phyloP scores from a whole-genome alignment of 768 basidiomycete species.

The Suillus weaverae region DNA sequence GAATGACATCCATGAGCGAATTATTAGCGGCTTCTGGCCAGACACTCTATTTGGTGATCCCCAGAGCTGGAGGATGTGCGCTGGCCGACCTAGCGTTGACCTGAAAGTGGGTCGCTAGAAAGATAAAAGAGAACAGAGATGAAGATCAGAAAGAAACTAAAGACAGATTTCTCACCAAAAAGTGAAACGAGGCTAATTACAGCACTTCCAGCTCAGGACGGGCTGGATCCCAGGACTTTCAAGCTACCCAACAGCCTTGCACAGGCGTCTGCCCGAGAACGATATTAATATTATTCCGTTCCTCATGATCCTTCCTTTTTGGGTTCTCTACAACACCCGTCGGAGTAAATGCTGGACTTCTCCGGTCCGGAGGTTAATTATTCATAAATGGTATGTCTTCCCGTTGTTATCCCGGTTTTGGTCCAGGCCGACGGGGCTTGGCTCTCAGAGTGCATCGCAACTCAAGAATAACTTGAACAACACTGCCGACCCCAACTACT shows the following conservation, averaged over 20 bases:
- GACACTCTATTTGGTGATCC: neutral
- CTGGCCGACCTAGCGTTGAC: neutral
- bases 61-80: neutral
- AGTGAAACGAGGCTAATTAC: neutral
- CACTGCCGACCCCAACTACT: slow-evolving; percentile 10
- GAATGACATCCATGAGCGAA: neutral
- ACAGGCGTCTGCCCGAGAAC: slow-evolving; percentile 4
- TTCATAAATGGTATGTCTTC: slow-evolving; percentile 11
- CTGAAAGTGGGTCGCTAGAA: neutral
- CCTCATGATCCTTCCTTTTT: slow-evolving; percentile 3
- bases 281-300: slow-evolving; percentile 6
- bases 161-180: neutral
- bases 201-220: neutral
- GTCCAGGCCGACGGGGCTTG: neutral
- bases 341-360: neutral
- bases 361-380: neutral
- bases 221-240: slow-evolving; percentile 5
- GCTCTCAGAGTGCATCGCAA: slow-evolving; percentile 15
- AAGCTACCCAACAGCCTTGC: slow-evolving; percentile 4
- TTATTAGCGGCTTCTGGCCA: neutral
- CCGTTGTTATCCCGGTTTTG: slow-evolving; percentile 7
- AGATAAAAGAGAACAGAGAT: neutral
- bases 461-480: slow-evolving; percentile 9
- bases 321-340: slow-evolving; percentile 4
- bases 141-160: slow-evolving; percentile 1